Percentiles rank a stretch among this genome's conserved stretches.
phyloP scores from a whole-genome alignment of 106 monocot species.

The Dendrobium nobile region DNA sequence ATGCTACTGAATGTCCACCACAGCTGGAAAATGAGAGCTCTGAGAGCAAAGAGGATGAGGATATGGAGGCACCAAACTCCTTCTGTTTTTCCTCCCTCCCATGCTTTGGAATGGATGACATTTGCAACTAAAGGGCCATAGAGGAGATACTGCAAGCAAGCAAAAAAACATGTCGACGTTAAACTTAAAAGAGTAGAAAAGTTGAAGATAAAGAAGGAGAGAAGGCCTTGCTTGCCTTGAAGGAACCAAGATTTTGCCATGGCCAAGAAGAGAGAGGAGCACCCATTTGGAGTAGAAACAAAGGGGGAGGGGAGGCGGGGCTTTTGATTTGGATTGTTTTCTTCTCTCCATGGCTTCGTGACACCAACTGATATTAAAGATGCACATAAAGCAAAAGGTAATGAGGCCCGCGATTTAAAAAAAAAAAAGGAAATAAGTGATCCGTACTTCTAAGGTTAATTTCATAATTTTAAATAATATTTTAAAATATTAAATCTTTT shows the following conservation, averaged over 20 bases:
- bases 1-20: constrained; percentile 52
- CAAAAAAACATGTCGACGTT: not conserved
- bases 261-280: constrained; percentile 41
- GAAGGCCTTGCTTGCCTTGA: constrained; percentile 32
- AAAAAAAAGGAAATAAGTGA: too few relatives aligned
- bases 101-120: constrained; percentile 34
- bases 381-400: too few relatives aligned
- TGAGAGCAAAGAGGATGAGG: constrained; percentile 41
- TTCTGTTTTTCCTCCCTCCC: constrained; percentile 16
- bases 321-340: too few relatives aligned
- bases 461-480: too few relatives aligned
- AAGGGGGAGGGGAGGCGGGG: not conserved
- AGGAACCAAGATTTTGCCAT: constrained; percentile 36
- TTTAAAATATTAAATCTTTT: too few relatives aligned
- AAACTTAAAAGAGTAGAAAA: not conserved
- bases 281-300: not conserved
- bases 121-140: constrained; percentile 72
- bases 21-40: constrained; percentile 24
- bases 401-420: too few relatives aligned
- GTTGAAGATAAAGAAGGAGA: not conserved
- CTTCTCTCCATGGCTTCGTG: too few relatives aligned
- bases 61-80: constrained; percentile 47
- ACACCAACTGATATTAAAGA: too few relatives aligned
- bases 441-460: too few relatives aligned
- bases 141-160: constrained; percentile 67